Percentiles rank a stretch among this genome's conserved stretches.
phyloP scores from a whole-genome alignment of 352 stramenopile species.

The Saprolegnia diclina region DNA sequence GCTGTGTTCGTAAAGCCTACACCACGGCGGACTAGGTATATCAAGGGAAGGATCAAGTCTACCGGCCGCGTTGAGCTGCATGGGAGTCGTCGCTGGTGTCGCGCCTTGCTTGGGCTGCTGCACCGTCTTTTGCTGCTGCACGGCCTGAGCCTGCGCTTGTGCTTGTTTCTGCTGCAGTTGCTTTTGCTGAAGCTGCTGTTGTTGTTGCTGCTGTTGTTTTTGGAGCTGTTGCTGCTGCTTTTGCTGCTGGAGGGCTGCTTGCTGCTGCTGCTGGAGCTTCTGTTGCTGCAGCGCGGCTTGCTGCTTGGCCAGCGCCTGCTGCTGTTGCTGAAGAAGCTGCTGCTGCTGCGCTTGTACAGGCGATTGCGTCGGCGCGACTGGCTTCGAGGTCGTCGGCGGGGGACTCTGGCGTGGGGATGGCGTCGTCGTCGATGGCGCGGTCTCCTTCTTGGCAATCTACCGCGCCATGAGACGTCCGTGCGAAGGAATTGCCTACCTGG shows the following conservation, averaged over 20 bases:
- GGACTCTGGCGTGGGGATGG: neutral
- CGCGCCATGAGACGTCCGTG: neutral
- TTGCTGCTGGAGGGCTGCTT: slow-evolving; percentile 22
- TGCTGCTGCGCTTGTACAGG: slow-evolving; percentile 11
- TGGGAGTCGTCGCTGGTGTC: slow-evolving; percentile 3
- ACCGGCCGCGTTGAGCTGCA: neutral
- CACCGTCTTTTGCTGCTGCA: slow-evolving; percentile 27
- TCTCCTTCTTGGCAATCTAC: slow-evolving; percentile 25
- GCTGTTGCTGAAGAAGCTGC: slow-evolving; percentile 21
- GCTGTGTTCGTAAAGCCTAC: neutral
- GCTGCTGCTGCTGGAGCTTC: slow-evolving; percentile 26
- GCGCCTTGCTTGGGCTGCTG: slow-evolving; percentile 27
- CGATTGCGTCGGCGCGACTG: slow-evolving; percentile 12
- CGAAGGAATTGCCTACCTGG: slow-evolving; percentile 44
- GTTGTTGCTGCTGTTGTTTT: slow-evolving; percentile 33
- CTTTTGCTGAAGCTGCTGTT: slow-evolving; percentile 31
- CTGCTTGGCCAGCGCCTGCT: slow-evolving; percentile 6
- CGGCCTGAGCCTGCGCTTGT: no score
- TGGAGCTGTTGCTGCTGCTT: slow-evolving; percentile 27
- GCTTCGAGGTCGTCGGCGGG: slow-evolving; percentile 16
- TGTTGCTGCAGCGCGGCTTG: slow-evolving; percentile 31
- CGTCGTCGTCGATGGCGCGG: slow-evolving; percentile 13
- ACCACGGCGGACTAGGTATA: neutral
- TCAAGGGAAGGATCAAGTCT: neutral
- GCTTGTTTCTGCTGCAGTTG: slow-evolving; percentile 25